phyloP scores from a whole-genome alignment of 345 rosid species.

The Passiflora organensis region DNA sequence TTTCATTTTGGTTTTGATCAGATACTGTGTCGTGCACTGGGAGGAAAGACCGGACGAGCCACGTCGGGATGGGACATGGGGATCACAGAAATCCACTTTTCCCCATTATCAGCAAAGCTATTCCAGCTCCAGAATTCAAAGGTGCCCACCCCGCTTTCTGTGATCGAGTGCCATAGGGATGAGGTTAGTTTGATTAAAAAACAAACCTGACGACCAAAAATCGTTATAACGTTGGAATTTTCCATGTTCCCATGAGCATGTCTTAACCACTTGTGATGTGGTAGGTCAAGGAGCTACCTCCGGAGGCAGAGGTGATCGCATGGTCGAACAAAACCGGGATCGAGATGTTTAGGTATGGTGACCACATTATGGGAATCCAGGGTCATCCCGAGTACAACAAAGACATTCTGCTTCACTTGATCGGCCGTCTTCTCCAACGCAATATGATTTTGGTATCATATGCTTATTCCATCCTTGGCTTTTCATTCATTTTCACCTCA shows the following conservation, averaged over 20 bases:
- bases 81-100: constrained; percentile 35
- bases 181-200: constrained; percentile 38
- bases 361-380: constrained; percentile 72
- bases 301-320: constrained; percentile 45
- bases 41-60: constrained; percentile 51
- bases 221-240: no score
- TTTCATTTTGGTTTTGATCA: constrained; percentile 26
- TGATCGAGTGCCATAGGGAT: constrained; percentile 61
- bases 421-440: constrained; percentile 39
- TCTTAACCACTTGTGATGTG: no score
- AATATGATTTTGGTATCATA: constrained; percentile 38
- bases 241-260: no score
- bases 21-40: constrained; percentile 57
- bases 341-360: constrained; percentile 57
- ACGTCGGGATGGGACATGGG: constrained; percentile 65
- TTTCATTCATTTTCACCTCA: no score
- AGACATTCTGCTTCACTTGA: constrained; percentile 52
- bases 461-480: neutral
- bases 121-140: constrained; percentile 28
- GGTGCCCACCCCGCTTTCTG: constrained; percentile 30
- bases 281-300: constrained; percentile 50
- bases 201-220: no score
- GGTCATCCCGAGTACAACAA: constrained; percentile 69
- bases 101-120: constrained; percentile 28
- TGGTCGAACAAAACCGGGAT: constrained; percentile 46